These are phyloP conservation scores for Setaria viridis DNA, from an alignment of 202 grass and related monocot genomes.

Conservation along the genomic window DNA sequence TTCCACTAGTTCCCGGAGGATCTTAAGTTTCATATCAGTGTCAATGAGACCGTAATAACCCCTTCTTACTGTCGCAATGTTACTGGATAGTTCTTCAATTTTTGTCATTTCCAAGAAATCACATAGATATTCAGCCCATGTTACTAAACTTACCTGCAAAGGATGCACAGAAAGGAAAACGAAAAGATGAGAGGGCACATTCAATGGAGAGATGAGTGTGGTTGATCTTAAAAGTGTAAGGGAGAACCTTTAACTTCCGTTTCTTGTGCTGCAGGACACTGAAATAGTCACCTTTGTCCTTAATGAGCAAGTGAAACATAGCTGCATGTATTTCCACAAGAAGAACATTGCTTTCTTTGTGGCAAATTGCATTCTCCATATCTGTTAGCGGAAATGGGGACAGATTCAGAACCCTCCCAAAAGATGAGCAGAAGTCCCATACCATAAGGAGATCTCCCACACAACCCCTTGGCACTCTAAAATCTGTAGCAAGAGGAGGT, in stretches of 20 bases:
- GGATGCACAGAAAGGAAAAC: conserved; percentile 14
- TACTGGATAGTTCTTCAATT: conserved; percentile 46
- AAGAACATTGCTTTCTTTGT: conserved; percentile 84
- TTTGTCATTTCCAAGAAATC: conserved; percentile 83
- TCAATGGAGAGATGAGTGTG: background rate
- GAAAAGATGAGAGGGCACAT: conserved; percentile 2
- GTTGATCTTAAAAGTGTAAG: background rate
- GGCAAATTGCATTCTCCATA: conserved; percentile 87
- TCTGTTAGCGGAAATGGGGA: conserved; percentile 73
- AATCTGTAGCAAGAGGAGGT: conserved; percentile 71
- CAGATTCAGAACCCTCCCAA: conserved; percentile 69
- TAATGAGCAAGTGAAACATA: conserved; percentile 73
- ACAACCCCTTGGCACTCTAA: conserved; percentile 71
- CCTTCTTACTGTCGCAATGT: conserved; percentile 63
- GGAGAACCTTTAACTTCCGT: conserved; percentile 65
- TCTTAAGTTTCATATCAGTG: conserved; percentile 63
- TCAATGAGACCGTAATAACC: conserved; percentile 83
- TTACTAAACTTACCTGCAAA: conserved; percentile 67
- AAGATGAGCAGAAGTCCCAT: conserved; percentile 84
- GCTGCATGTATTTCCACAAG: conserved; percentile 70
- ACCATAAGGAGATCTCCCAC: conserved; percentile 87
- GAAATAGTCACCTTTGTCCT: conserved; percentile 81
- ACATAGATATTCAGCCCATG: conserved; percentile 79
- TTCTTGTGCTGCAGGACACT: conserved; percentile 51
- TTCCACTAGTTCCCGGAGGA: conserved; percentile 70